Base-by-base conservation (phyloP, 2,329 filamentous ascomycete genomes). In the Boeremia exigua region DNA sequence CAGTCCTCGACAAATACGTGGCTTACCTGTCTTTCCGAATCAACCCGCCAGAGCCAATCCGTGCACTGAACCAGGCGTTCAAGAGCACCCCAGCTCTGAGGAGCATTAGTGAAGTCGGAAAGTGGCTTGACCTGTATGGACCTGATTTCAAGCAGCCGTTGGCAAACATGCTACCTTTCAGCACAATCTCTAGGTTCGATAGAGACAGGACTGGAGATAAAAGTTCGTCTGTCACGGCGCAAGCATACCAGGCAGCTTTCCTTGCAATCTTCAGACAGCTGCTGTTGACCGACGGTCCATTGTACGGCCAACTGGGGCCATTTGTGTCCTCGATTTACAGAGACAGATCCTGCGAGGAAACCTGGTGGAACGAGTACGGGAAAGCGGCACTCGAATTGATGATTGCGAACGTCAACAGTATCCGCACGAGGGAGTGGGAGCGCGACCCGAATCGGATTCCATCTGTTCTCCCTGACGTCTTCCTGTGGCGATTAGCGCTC, bases 121-220 rank as follows among this genome's bases (percentile, higher is more conserved):
- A 37, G 29, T 76, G 70, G 69, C 58, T 75, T 8, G 33, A 48
- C 0, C 29, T 70, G 11, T 75, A 69, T 52, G 63, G 54, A 7
- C 14, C 27, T 37, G 56, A 46, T 14, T 33, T 48, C 44, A 52
- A 0, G n/a, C 9, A 9, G 6, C 17, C 19, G n/a, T 8, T 34
- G 17, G 46, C 34, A 30, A 6, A 29, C 36, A 4, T 42, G 7
- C 9, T 33, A 3, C 39, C 15, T 5, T 53, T 58, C 23, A n/a
- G 38, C 28, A 29, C 49, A 3, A 25, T 60, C 28, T 23, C 47
- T 1, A 29, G 51, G 7, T 34, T 63, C 5, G 48, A 52, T n/a
- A 25, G 6, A 6, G 11, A 43, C 0, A 23, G 7, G 2, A 27
- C 42, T 0, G 37, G 28, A 19, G 10, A 28, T 4, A 8, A 45